Evolutionary conservation across 768 basidiomycete genomes (phyloP), one percentile per base, ranked within the genome.

Genomic region (Collybia sordida): DNA sequence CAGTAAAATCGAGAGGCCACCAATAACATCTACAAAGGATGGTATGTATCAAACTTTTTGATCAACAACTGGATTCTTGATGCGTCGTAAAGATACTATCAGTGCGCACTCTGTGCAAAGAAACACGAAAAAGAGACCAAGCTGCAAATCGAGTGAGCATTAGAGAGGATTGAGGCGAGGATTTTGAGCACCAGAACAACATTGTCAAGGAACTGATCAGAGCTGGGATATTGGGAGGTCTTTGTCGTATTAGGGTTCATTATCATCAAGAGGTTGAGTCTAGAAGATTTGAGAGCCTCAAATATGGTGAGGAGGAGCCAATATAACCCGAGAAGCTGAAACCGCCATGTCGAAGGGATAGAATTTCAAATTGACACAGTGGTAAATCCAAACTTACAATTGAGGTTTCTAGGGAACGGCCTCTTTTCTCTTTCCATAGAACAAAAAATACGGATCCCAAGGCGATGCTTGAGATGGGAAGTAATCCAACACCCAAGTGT

Each of bases 401-500:
- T 2, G 58, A 42, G 36, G 58, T 31, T 14, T 25, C 18, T 22
- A 51, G 52, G 11, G 62, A 57, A 12, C 57, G 50, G 8, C 54
- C 58, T 8, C 46, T 39, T 21, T 55, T 50, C 46, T 60, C 56
- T 41, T 49, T 49, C 50, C 44, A 56, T 9, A 66, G 51, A 8
- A 58, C 37, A 28, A 52, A 28, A n/a, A 59, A 53, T 3, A 56
- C 58, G 18, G 57, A 36, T 15, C 56, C 25, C 12, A 65, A 50
- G 1, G 52, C 58, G 37, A 62, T 39, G 2, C 61, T 56, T 9
- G 54, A 60, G 17, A 63, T 38, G 1, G 66, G 66, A 1, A 69
- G 52, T 11, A 69, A 46, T 3, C 67, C 67, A 23, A 67, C 52
- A 1, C 67, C 67, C n/a, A 62, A 40, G 6, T 62, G 21, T 34